Percentiles rank a stretch among this genome's conserved stretches.
phyloP scores from a whole-genome alignment of 345 rosid genomes.

The Bruguiera gymnorhiza region DNA sequence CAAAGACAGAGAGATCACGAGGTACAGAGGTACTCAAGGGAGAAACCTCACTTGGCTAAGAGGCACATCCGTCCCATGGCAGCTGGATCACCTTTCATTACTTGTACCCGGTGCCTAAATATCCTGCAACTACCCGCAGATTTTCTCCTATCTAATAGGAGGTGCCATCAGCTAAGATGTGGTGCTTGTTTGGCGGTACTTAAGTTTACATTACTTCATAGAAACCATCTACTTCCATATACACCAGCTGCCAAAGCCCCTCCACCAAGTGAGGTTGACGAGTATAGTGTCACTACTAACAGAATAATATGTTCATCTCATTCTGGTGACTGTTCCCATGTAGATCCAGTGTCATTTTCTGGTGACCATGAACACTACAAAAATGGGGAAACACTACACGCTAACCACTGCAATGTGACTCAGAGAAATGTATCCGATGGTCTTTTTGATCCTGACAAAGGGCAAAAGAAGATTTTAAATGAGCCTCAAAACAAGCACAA shows the following conservation, averaged over 20 bases:
- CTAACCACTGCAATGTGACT: constrained; percentile 8
- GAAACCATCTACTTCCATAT: constrained; percentile 56
- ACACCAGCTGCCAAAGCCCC: constrained; percentile 22
- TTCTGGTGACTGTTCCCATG: constrained; percentile 16
- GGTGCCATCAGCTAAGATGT: constrained; percentile 65
- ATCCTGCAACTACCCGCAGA: constrained; percentile 71
- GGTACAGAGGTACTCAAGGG: constrained; percentile 38
- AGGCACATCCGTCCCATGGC: constrained; percentile 66
- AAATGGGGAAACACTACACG: constrained; percentile 21
- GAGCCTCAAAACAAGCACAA: constrained; percentile 24
- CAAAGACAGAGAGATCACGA: constrained; percentile 42
- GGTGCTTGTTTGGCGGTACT: constrained; percentile 65
- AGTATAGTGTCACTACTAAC: constrained; percentile 18
- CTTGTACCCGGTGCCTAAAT: constrained; percentile 56
- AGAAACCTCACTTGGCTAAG: constrained; percentile 46
- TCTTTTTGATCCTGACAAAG: constrained; percentile 22
- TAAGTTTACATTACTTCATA: constrained; percentile 54
- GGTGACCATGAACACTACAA: constrained; percentile 29
- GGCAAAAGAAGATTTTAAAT: constrained; percentile 25
- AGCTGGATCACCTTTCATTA: constrained; percentile 77
- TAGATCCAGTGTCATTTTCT: constrained; percentile 33
- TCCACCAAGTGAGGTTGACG: constrained; percentile 37
- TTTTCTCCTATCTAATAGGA: constrained; percentile 61
- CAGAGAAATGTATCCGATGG: constrained; percentile 18
- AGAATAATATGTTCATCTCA: constrained; percentile 20